phyloP scores from a whole-genome alignment of 768 basidiomycete species.

The Mycena indigotica region DNA sequence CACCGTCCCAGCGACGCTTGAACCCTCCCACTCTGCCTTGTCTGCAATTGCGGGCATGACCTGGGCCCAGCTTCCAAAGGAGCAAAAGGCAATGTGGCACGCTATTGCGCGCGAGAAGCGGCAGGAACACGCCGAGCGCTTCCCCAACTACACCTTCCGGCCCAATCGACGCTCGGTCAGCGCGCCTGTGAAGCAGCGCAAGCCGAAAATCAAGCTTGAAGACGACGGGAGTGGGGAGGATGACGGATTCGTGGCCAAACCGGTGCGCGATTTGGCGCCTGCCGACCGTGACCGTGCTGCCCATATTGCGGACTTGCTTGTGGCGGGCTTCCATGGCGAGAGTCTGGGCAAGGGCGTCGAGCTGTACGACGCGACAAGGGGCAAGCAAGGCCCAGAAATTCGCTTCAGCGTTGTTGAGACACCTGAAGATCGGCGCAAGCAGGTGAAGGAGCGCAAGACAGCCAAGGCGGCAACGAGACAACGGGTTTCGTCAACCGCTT shows the following conservation, averaged over 20 bases:
- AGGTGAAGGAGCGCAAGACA: not conserved
- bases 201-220: not conserved
- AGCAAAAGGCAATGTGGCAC: constrained; percentile 51
- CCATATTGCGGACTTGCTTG: constrained; percentile 52
- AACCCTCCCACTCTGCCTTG: constrained; percentile 58
- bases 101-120: constrained; percentile 47
- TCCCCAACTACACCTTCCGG: constrained; percentile 40
- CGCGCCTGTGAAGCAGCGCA: constrained; percentile 39
- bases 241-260: constrained; percentile 23
- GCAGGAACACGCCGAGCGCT: constrained; percentile 45
- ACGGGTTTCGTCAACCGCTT: not conserved
- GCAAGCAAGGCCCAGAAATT: constrained; percentile 10
- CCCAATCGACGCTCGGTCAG: constrained; percentile 39
- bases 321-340: constrained; percentile 47
- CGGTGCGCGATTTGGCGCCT: constrained; percentile 30
- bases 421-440: constrained; percentile 2
- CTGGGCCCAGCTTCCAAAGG: constrained; percentile 49
- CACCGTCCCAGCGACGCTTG: constrained; percentile 53
- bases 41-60: constrained; percentile 59
- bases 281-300: constrained; percentile 47
- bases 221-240: constrained; percentile 3
- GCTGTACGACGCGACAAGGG: constrained; percentile 37
- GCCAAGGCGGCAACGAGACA: not conserved
- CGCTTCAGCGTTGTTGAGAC: constrained; percentile 13
- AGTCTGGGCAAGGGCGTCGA: constrained; percentile 46